Conservation (phyloP, 768 basidiomycete species). For the Saitozyma sp. region DNA sequence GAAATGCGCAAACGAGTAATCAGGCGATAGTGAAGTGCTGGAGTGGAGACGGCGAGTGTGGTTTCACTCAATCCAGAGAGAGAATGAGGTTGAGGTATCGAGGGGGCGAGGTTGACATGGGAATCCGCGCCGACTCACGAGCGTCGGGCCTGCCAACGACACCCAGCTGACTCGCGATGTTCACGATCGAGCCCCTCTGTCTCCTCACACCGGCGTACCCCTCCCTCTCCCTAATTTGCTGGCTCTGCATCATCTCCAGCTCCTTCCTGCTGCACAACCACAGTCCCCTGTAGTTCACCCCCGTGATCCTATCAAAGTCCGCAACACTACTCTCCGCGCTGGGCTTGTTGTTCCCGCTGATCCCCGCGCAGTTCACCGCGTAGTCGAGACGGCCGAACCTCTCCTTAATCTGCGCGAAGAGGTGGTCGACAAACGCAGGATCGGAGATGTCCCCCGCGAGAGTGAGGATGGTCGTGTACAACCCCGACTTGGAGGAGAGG, state of each 20-base stretch:
- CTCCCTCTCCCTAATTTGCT: constrained; percentile 10
- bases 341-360: constrained; percentile 22
- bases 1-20: not conserved
- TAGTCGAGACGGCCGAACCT: constrained; percentile 33
- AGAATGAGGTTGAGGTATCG: not conserved
- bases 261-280: constrained; percentile 33
- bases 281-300: constrained; percentile 35
- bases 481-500: not conserved
- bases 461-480: constrained; percentile 10
- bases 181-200: constrained; percentile 36
- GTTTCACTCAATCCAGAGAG: too few species aligned
- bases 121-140: constrained; percentile 15
- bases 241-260: constrained; percentile 32
- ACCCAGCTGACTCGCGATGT: constrained; percentile 39
- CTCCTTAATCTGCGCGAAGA: constrained; percentile 16
- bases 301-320: constrained; percentile 36
- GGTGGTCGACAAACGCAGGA: constrained; percentile 18
- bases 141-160: constrained; percentile 25
- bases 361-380: constrained; percentile 33
- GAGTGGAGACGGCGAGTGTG: not conserved
- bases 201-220: constrained; percentile 8
- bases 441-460: constrained; percentile 30
- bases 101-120: not conserved
- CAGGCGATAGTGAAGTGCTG: not conserved
- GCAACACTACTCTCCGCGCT: constrained; percentile 23